Base-by-base conservation (phyloP, 2,329 filamentous ascomycete species). In the Diaporthe eres region DNA sequence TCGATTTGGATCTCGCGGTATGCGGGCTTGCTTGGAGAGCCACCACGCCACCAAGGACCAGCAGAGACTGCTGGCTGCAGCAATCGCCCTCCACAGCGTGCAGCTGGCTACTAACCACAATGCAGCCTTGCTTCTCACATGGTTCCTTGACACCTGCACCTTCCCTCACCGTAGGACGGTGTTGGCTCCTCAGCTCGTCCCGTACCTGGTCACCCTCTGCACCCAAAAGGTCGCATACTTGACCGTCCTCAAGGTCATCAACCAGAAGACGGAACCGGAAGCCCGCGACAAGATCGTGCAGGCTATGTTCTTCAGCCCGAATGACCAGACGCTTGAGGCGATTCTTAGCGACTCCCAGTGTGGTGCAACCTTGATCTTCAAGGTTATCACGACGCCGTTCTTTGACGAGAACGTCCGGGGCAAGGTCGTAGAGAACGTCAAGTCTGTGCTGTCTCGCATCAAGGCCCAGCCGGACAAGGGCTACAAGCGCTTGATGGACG, bases 211-310 rank as follows among this genome's bases (percentile, higher is more conserved):
- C 34, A 95, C 98, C 82, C 90, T 99, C 9, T 98, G 97, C 88
- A 98, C 97, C 0, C 97, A 99, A 88, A 98, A 98, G 88, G 96
- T 99, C 74, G 97, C 97, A 0, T 98, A 98, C 82, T 89, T 98
- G 77, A 99, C 97, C 0, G 96, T 99, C 1, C 88, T 99, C 75
- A 99, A 99, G 87, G 95, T 98, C 70, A 98, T 99, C 85, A 99
- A 99, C 83, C 97, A 99, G 85, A 95, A 98, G 82, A 94, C 96
- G 47, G 97, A 99, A 85, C 90, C 94, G 0, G 96, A 98, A 77
- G 97, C 97, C 4, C 92, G 97, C 17, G 96, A 99, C 81, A 94
- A 91, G 65, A 95, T 99, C 53, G 88, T 98, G 55, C 94, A 95
- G 83, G 96, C 96, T 2, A 87, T 99, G 47, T 98, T 99, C 89